Conservation (phyloP, 23 red algal genomes). For the Gracilaria gracilis region DNA sequence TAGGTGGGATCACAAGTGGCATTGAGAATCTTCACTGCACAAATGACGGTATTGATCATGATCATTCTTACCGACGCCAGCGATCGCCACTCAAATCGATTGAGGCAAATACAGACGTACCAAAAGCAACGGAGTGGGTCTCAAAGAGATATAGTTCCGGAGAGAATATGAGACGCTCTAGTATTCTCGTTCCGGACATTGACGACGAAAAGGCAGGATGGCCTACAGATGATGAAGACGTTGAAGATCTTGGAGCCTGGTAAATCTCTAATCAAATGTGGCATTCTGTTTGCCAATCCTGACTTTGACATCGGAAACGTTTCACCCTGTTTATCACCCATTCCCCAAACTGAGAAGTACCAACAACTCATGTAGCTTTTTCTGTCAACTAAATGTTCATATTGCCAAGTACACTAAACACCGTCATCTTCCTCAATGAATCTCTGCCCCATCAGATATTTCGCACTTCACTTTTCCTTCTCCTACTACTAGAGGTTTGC, state of each 20-base stretch:
- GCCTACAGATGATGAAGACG: constrained; percentile 49
- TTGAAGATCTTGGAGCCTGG: constrained; percentile 52
- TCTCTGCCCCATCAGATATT: constrained; percentile 75
- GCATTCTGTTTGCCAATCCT: background rate
- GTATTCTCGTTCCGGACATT: constrained; percentile 30
- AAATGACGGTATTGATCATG: background rate
- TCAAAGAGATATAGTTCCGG: constrained; percentile 4
- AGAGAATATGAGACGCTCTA: constrained; percentile 2
- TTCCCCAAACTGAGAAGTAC: background rate
- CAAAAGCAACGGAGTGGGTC: constrained; percentile 11
- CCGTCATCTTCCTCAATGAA: constrained; percentile 59
- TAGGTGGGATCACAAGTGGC: background rate
- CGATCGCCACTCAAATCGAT: constrained; percentile 25
- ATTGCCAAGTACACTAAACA: constrained; percentile 23
- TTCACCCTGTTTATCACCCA: background rate
- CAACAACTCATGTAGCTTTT: background rate
- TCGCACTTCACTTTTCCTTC: constrained; percentile 43
- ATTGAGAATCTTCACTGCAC: constrained; percentile 9
- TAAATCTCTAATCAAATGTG: background rate
- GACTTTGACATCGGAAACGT: too few species aligned
- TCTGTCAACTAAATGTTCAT: constrained; percentile 19
- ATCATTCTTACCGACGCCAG: background rate
- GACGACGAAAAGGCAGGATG: constrained; percentile 41
- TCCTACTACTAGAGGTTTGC: constrained; percentile 33
- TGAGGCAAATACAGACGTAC: constrained; percentile 23